Evolutionary conservation across 2,329 filamentous ascomycete genomes (phyloP), one percentile per base, ranked within the genome.

Genomic region (Byssochlamys sp.): DNA sequence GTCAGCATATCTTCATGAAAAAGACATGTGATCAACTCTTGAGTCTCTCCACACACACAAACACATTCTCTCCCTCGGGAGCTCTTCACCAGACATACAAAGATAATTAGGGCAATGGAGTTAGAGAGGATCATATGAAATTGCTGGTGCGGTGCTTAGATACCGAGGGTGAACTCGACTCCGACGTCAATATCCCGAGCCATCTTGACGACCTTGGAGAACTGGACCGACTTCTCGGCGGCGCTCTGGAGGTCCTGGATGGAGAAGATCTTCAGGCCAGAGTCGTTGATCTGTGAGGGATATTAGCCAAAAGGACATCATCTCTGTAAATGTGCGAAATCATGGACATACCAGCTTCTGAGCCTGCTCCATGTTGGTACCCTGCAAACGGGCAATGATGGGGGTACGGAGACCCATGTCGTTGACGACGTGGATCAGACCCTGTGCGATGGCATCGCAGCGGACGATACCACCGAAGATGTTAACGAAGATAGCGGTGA

Each of bases 181-280:
- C 91, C 92, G 65, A 97, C 92, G 71, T 97, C 94, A 71, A 96
- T 96, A 68, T 96, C 91, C 69, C 92, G 89, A 69, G 94, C 90
- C 86, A 96, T 89, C 87, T 97, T 97, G 70, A 99, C 94, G 66
- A 99, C 89, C 85, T 96, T 97, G 69, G 91, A 96, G 77, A 99
- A 92, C 78, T 99, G 92, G 64, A 99, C 94, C 29, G 91, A 89
- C 84, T 95, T 97, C 84, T 97, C 94, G 63, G 94, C 94, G 49
- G 94, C 94, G 73, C 80, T 94, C 80, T 99, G 94, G 69, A 99
- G 84, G 79, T 99, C 94, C 73, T 97, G 92, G 62, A 99, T 97
- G 70, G 90, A 95, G 84, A 99, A 99, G 78, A 99, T 99, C 87
- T 99, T 99, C 71, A 99, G 85, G 68, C 94, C 91, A 56, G 91